phyloP scores from a whole-genome alignment of 257 asterid genomes.

The Penstemon barbatus region DNA sequence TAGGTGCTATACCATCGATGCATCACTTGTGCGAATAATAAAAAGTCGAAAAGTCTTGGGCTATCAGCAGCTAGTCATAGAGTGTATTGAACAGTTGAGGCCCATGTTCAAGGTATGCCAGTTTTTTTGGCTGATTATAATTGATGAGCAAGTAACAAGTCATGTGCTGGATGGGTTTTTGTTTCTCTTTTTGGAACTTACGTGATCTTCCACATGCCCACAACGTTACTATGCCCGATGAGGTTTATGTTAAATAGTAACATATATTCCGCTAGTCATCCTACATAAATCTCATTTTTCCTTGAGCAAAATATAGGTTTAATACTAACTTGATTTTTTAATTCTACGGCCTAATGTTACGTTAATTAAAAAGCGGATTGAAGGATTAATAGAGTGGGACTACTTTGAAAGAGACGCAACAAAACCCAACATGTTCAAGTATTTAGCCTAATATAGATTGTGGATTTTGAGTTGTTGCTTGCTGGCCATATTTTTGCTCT shows the following conservation, averaged over 20 bases:
- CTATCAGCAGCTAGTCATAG: slow-evolving; percentile 51
- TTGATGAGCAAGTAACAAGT: neutral
- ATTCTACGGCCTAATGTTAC: slow-evolving; percentile 53
- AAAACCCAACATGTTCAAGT: slow-evolving; percentile 45
- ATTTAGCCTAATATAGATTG: slow-evolving; percentile 39
- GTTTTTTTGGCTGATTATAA: neutral
- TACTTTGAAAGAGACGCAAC: slow-evolving; percentile 55
- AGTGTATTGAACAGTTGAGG: slow-evolving; percentile 56
- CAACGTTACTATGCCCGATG: too few species aligned
- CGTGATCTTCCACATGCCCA: too few species aligned
- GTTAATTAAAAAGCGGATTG: slow-evolving; percentile 56
- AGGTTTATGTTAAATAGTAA: too few species aligned
- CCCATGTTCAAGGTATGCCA: slow-evolving; percentile 46
- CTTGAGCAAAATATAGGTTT: neutral
- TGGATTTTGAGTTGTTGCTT: neutral
- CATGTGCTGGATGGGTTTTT: too few species aligned
- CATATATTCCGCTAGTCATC: too few species aligned
- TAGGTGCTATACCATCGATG: slow-evolving; percentile 53
- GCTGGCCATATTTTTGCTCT: neutral
- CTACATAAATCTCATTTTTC: neutral
- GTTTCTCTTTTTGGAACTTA: too few species aligned
- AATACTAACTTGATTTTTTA: neutral
- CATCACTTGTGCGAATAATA: slow-evolving; percentile 61
- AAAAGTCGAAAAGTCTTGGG: slow-evolving; percentile 54
- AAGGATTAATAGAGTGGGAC: slow-evolving; percentile 48